Evolutionary conservation across 768 basidiomycete genomes (phyloP).

Genomic region (Suillus luteus): DNA sequence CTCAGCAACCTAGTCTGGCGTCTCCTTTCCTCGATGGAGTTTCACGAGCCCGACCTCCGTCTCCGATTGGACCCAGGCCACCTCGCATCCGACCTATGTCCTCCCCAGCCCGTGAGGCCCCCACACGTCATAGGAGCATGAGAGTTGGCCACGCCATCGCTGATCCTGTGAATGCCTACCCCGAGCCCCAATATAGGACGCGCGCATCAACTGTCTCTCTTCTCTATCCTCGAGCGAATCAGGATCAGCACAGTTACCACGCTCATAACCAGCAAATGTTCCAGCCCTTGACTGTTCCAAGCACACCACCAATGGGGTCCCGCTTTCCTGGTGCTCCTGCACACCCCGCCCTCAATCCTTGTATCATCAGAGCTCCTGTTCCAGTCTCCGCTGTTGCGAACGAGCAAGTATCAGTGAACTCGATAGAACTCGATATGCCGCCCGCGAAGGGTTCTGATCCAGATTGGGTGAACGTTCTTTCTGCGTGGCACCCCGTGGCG

Average conservation of each 20-base stretch:
- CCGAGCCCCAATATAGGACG: slow-evolving; percentile 24
- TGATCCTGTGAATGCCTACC: slow-evolving; percentile 19
- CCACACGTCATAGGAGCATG: slow-evolving; percentile 36
- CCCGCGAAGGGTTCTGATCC: slow-evolving; percentile 47
- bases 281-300: slow-evolving; percentile 32
- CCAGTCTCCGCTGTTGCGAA: slow-evolving; percentile 16
- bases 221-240: slow-evolving; percentile 25
- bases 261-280: slow-evolving; percentile 35
- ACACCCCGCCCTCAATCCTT: slow-evolving; percentile 19
- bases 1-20: slow-evolving; percentile 16
- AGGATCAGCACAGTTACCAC: slow-evolving; percentile 35
- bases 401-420: background rate
- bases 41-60: slow-evolving; percentile 46
- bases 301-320: slow-evolving; percentile 20
- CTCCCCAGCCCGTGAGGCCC: slow-evolving; percentile 30
- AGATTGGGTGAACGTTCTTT: slow-evolving; percentile 46
- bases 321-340: slow-evolving; percentile 23
- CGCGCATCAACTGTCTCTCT: slow-evolving; percentile 34
- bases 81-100: slow-evolving; percentile 32
- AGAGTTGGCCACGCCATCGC: slow-evolving; percentile 25
- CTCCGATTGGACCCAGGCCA: slow-evolving; percentile 54
- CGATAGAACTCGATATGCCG: slow-evolving; percentile 29
- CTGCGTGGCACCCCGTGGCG: slow-evolving; percentile 24
- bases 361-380: slow-evolving; percentile 17
- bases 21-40: slow-evolving; percentile 22